Conservation (phyloP, 2,329 filamentous ascomycete species). For the Arthroderma sp. region DNA sequence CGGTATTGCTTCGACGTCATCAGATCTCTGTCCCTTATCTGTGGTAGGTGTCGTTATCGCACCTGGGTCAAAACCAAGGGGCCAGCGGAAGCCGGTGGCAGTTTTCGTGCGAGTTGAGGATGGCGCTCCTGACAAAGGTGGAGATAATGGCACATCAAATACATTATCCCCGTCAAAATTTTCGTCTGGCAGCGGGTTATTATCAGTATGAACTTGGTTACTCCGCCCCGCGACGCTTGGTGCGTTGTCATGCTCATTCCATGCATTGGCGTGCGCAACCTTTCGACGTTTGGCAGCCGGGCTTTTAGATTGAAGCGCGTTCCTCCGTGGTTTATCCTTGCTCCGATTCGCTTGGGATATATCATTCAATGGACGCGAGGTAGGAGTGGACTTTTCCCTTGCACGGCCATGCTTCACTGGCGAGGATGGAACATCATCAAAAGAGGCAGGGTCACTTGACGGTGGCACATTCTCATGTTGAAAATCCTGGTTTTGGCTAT, state of each 20-base stretch:
- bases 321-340: no score
- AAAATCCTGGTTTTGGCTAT: slow-evolving; percentile 22
- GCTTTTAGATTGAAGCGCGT: no score
- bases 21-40: slow-evolving; percentile 12
- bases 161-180: slow-evolving; percentile 7
- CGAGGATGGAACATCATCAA: slow-evolving; percentile 19
- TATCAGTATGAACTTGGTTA: no score
- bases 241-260: no score
- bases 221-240: no score
- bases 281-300: not conserved
- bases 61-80: slow-evolving; percentile 21
- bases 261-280: not conserved
- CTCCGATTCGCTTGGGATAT: no score
- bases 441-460: slow-evolving; percentile 22
- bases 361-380: no score
- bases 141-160: slow-evolving; percentile 27
- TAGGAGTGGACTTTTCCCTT: no score
- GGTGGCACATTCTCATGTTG: slow-evolving; percentile 20
- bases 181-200: not conserved
- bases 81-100: slow-evolving; percentile 23
- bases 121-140: slow-evolving; percentile 25
- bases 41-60: slow-evolving; percentile 16
- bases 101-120: slow-evolving; percentile 15
- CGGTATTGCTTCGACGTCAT: slow-evolving; percentile 7
- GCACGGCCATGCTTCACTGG: slow-evolving; percentile 1